phyloP scores from a whole-genome alignment of 2,329 filamentous ascomycete species.

The Xylariaceae sp. region DNA sequence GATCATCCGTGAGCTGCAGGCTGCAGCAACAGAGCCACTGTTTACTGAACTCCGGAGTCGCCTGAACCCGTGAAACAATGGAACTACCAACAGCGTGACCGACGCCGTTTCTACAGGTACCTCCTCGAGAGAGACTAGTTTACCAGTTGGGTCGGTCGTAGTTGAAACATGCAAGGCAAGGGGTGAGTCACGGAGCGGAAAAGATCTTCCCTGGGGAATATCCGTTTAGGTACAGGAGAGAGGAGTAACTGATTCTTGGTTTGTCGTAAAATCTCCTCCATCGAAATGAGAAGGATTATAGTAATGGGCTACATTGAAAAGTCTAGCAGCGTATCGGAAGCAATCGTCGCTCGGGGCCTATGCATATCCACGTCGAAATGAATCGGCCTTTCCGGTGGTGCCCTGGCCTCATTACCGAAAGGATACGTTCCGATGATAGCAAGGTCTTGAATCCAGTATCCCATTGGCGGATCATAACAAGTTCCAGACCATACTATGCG shows the following conservation, averaged over 20 bases:
- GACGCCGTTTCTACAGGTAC: not conserved
- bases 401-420: not conserved
- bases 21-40: not conserved
- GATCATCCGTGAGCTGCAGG: not conserved
- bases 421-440: not conserved
- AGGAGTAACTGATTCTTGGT: not conserved
- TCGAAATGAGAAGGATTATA: not conserved
- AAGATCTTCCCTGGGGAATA: not conserved
- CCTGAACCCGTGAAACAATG: not conserved
- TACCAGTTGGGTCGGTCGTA: not conserved
- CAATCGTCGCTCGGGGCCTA: conserved; percentile 5
- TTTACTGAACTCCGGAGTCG: not conserved
- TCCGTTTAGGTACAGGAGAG: not conserved
- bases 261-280: not conserved
- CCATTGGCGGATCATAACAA: not conserved
- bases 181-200: not conserved
- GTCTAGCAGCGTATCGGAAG: conserved; percentile 15
- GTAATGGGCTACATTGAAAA: not conserved
- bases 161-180: conserved; percentile 8
- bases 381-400: not conserved
- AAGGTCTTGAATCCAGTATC: not conserved
- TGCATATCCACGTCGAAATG: conserved; percentile 1
- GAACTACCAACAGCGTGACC: not conserved
- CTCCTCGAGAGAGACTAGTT: not conserved
- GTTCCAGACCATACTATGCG: not conserved